Percentiles rank a stretch among this genome's conserved stretches.
Conservation (phyloP, 2,329 filamentous ascomycete species). For the Exophiala sp. region DNA sequence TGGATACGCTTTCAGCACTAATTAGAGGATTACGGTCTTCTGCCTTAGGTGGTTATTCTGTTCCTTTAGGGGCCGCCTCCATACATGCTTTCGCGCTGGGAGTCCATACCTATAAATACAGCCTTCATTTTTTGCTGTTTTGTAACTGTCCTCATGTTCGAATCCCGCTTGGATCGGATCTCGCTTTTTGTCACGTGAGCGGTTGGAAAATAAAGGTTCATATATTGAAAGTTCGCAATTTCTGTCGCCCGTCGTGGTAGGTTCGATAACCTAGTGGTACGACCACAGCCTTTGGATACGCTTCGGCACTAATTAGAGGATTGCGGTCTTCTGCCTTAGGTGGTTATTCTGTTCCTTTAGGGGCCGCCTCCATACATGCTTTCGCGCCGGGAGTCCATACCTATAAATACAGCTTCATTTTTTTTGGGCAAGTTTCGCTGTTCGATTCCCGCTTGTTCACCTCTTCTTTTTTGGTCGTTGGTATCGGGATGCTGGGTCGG, state of each 20-base stretch:
- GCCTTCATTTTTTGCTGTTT: neutral
- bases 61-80: slow-evolving; percentile 3
- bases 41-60: slow-evolving; percentile 5
- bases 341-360: slow-evolving; percentile 5
- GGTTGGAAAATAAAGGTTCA: neutral
- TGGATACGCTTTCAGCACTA: neutral
- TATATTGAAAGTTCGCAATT: neutral
- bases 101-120: slow-evolving; percentile 1
- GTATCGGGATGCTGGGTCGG: neutral
- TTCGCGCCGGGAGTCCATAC: neutral
- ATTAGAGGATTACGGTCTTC: slow-evolving; percentile 1
- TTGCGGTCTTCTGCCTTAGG: slow-evolving; percentile 3
- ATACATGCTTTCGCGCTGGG: neutral
- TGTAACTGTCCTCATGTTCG: too few species aligned
- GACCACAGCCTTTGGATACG: slow-evolving; percentile 1
- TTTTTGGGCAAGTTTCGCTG: too few species aligned
- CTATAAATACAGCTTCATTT: neutral
- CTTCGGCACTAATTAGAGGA: neutral
- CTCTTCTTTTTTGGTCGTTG: neutral
- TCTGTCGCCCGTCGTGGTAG: slow-evolving; percentile 1
- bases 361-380: neutral
- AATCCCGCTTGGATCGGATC: too few species aligned
- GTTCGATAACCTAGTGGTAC: neutral
- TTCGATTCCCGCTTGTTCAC: too few species aligned
- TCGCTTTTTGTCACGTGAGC: neutral